A percentile compares a stretch with the other conserved stretches of the same genome.
Conservation (phyloP, 768 basidiomycete genomes). For the Infundibulicybe gibba region DNA sequence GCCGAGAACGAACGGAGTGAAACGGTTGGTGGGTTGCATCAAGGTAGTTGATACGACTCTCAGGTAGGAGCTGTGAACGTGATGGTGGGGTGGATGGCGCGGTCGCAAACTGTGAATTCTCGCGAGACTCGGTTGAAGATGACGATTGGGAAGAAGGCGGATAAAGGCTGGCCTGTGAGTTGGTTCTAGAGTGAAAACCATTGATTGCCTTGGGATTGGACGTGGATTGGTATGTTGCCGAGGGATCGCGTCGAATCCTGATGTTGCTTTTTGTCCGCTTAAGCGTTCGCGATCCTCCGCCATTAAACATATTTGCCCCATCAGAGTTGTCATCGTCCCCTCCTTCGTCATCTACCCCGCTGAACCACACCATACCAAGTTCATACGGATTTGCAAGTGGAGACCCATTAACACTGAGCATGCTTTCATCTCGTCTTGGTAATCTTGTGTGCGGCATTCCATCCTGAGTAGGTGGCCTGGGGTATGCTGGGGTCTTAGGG, state of each 20-base stretch:
- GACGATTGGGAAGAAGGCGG: conserved; percentile 31
- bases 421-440: conserved; percentile 70
- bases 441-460: conserved; percentile 38
- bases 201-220: conserved; percentile 11
- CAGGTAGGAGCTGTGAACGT: conserved; percentile 15
- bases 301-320: conserved; percentile 17
- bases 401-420: conserved; percentile 81
- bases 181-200: conserved; percentile 38
- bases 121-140: conserved; percentile 38
- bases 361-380: conserved; percentile 60
- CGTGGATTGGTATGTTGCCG: conserved; percentile 28
- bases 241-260: conserved; percentile 57
- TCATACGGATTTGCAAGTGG: conserved; percentile 78
- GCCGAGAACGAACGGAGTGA: conserved; percentile 44
- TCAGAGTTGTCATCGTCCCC: conserved; percentile 21
- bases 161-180: conserved; percentile 49
- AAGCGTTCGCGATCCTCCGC: conserved; percentile 23
- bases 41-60: conserved; percentile 6
- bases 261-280: conserved; percentile 58
- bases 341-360: conserved; percentile 31
- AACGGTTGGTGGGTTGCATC: conserved; percentile 28
- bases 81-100: conserved; percentile 15
- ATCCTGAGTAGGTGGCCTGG: conserved; percentile 31
- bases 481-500: conserved; percentile 51
- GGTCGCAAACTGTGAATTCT: conserved; percentile 29